Conservation (phyloP, 2,329 filamentous ascomycete genomes). For the Alternaria longipes region DNA sequence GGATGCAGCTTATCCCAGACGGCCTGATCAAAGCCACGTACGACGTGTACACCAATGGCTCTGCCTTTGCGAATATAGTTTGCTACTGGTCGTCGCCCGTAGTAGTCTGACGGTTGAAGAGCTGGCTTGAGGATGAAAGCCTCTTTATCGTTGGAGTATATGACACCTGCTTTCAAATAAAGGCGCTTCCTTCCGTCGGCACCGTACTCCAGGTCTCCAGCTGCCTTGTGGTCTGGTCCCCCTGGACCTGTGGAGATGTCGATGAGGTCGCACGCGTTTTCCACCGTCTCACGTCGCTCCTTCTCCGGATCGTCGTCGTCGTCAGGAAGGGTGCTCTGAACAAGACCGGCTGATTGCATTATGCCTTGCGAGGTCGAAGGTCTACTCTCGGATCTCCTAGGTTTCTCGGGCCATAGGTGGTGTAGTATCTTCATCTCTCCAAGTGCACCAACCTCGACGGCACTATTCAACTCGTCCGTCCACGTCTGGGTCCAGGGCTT, state of each 20-base stretch:
- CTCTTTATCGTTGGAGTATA: conserved; percentile 79
- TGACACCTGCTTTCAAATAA: conserved; percentile 80
- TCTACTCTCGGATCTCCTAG: conserved; percentile 60
- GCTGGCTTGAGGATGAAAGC: conserved; percentile 90
- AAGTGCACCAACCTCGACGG: conserved; percentile 85
- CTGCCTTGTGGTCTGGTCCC: conserved; percentile 59
- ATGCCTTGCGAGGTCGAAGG: conserved; percentile 50
- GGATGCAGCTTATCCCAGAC: conserved; percentile 79
- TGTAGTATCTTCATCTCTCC: conserved; percentile 93
- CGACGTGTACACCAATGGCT: conserved; percentile 84
- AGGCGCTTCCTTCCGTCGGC: conserved; percentile 61
- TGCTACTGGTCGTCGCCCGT: conserved; percentile 79
- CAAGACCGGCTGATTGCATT: conserved; percentile 38
- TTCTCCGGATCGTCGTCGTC: conserved; percentile 55
- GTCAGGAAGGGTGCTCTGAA: conserved; percentile 46
- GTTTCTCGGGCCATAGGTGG: conserved; percentile 78
- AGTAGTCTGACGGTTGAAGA: conserved; percentile 83
- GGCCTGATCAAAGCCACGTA: conserved; percentile 84
- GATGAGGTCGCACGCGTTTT: conserved; percentile 58
- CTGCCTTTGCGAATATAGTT: conserved; percentile 83
- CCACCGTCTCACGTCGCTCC: conserved; percentile 54
- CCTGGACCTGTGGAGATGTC: conserved; percentile 58
- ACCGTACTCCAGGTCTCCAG: conserved; percentile 54
- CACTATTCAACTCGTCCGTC: conserved; percentile 88
- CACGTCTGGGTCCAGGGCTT: conserved; percentile 92